phyloP scores from a whole-genome alignment of 129 eudicot species.

The Rutidosis leptorrhynchoides region DNA sequence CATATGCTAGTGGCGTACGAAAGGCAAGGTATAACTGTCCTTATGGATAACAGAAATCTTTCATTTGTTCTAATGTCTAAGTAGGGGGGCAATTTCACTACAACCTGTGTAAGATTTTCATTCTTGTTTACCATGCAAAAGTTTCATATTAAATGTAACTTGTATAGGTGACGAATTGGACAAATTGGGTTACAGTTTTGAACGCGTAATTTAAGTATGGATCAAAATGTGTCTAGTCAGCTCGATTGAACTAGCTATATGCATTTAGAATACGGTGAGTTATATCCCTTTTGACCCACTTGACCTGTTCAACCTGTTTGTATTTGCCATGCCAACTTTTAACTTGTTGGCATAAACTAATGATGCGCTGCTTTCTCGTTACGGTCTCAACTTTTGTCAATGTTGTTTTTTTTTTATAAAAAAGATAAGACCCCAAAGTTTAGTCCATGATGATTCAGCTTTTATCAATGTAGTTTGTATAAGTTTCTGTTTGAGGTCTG shows the following conservation, averaged over 20 bases:
- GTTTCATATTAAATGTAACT: neutral
- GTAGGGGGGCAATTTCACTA: neutral
- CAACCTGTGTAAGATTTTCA: neutral
- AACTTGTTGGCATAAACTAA: too few species aligned
- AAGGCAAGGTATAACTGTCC: constrained; percentile 50
- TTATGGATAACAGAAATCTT: neutral
- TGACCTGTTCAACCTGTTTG: neutral
- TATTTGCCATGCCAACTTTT: too few species aligned
- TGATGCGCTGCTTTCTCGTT: too few species aligned
- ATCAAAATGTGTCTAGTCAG: neutral
- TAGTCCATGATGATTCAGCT: too few species aligned
- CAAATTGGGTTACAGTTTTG: neutral
- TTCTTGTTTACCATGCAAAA: neutral
- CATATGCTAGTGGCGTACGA: constrained; percentile 92
- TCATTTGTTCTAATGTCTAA: neutral
- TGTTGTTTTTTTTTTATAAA: too few species aligned
- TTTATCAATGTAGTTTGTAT: too few species aligned
- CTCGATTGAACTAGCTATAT: neutral
- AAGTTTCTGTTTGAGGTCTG: too few species aligned
- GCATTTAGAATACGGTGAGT: neutral
- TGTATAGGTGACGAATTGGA: neutral
- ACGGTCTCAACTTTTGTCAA: too few species aligned
- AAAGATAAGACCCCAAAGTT: too few species aligned
- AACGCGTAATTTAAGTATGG: neutral
- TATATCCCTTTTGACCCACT: neutral